Evolutionary conservation across 2,329 filamentous ascomycete genomes (phyloP).

Genomic region (Monosporascus sp.): DNA sequence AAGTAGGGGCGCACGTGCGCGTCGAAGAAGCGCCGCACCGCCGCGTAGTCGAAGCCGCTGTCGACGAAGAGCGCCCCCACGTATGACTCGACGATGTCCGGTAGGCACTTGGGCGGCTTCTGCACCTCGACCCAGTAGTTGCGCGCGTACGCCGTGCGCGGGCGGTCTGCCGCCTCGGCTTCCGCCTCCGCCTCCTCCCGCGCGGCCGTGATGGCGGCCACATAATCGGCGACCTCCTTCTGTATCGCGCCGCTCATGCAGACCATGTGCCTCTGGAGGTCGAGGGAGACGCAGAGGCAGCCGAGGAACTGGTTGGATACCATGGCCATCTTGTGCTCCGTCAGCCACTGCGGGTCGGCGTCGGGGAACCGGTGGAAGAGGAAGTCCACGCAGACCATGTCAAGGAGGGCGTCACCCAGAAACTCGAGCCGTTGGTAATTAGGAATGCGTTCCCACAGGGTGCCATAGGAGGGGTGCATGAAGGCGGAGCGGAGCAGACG

Average conservation of each 20-base stretch:
- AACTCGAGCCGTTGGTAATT: conserved; percentile 91
- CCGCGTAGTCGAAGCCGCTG: conserved; percentile 67
- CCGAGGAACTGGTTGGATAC: conserved; percentile 93
- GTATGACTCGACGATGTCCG: conserved; percentile 85
- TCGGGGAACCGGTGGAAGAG: conserved; percentile 71
- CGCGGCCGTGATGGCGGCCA: conserved; percentile 50
- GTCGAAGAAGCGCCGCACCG: conserved; percentile 75
- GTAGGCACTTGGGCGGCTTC: conserved; percentile 66
- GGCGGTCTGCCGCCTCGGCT: conserved; percentile 31
- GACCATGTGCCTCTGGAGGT: conserved; percentile 69
- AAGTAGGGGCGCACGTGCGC: conserved; percentile 72
- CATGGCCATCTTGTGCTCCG: conserved; percentile 99
- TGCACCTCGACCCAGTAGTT: conserved; percentile 65
- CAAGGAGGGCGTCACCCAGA: conserved; percentile 72
- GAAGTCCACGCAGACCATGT: conserved; percentile 62
- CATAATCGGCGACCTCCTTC: conserved; percentile 47
- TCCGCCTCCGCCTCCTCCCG: conserved; percentile 31
- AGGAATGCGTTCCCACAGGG: conserved; percentile 70
- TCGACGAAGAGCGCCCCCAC: conserved; percentile 91
- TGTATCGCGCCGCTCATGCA: conserved; percentile 41
- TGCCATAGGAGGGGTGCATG: conserved; percentile 77
- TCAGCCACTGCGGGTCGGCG: conserved; percentile 91
- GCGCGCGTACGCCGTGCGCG: conserved; percentile 36
- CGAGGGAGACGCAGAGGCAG: conserved; percentile 70
- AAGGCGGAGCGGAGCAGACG: conserved; percentile 78